Evolutionary conservation across 2,329 filamentous ascomycete genomes (phyloP).

Genomic region (Exserohilum rostratum): DNA sequence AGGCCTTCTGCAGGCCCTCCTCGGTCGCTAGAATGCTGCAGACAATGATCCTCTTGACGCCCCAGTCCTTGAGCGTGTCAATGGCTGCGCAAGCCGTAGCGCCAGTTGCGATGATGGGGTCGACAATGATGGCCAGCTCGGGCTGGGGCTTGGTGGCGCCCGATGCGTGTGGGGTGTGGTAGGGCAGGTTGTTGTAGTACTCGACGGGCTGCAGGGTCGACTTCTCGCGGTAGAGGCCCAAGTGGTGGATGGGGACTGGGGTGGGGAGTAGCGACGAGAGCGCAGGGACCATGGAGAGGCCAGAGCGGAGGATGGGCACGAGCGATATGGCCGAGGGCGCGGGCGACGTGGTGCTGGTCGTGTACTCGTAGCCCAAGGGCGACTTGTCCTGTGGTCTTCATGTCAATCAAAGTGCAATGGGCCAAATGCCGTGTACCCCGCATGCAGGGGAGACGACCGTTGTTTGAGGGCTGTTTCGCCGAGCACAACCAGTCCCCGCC

Average conservation of each 20-base stretch:
- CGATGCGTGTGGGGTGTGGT: conserved; percentile 62
- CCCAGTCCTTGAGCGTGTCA: conserved; percentile 88
- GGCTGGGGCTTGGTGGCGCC: conserved; percentile 43
- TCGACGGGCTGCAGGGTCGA: conserved; percentile 87
- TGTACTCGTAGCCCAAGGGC: conserved; percentile 78
- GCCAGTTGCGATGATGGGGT: conserved; percentile 93
- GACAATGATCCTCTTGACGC: conserved; percentile 79
- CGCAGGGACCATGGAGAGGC: conserved; percentile 88
- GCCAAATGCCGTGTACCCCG: background rate
- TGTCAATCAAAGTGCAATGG: conserved; percentile 4
- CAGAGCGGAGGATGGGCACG: conserved; percentile 90
- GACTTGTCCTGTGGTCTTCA: conserved; percentile 68
- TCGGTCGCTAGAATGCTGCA: conserved; percentile 75
- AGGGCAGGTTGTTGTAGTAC: conserved; percentile 97
- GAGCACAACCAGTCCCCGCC: background rate
- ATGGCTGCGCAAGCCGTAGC: conserved; percentile 90
- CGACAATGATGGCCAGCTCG: conserved; percentile 80
- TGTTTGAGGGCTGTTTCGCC: background rate
- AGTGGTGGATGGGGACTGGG: conserved; percentile 85
- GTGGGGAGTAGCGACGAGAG: conserved; percentile 81
- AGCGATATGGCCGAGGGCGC: conserved; percentile 73
- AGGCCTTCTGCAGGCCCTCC: conserved; percentile 73
- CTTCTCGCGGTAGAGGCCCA: conserved; percentile 92
- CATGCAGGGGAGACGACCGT: background rate
- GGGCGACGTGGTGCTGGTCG: conserved; percentile 67